phyloP scores from a whole-genome alignment of 2,329 filamentous ascomycete species.

The Juglanconis sp. region DNA sequence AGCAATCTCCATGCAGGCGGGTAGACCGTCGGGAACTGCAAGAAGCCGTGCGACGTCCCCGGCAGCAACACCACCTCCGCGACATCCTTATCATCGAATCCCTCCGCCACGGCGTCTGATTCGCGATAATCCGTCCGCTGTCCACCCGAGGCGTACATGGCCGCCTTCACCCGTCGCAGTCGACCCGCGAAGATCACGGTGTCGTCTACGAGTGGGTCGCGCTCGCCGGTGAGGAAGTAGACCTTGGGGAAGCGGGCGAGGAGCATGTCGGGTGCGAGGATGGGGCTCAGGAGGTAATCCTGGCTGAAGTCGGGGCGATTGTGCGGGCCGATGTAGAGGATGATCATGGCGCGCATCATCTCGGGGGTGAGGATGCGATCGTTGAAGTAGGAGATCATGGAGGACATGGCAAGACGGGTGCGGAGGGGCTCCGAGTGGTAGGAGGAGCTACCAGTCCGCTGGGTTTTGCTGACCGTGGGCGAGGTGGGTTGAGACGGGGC shows the following conservation, averaged over 20 bases:
- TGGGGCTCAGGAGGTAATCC: slow-evolving; percentile 86
- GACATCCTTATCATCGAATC: slow-evolving; percentile 70
- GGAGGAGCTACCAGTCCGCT: slow-evolving; percentile 32
- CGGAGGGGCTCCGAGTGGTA: slow-evolving; percentile 60
- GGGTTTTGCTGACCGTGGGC: slow-evolving; percentile 18
- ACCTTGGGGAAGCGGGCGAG: slow-evolving; percentile 88
- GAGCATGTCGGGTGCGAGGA: slow-evolving; percentile 81
- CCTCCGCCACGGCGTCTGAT: slow-evolving; percentile 41
- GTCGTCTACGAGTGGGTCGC: slow-evolving; percentile 92
- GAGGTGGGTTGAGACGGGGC: slow-evolving; percentile 17
- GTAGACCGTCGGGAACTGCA: slow-evolving; percentile 86
- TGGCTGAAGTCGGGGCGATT: slow-evolving; percentile 89
- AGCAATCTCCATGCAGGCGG: slow-evolving; percentile 89
- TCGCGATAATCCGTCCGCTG: slow-evolving; percentile 48
- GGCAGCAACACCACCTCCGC: slow-evolving; percentile 83
- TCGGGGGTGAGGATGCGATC: slow-evolving; percentile 92
- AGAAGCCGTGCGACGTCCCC: slow-evolving; percentile 87
- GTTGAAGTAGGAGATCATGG: slow-evolving; percentile 98
- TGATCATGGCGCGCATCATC: slow-evolving; percentile 99
- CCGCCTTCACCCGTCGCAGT: slow-evolving; percentile 73
- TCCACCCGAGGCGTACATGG: slow-evolving; percentile 47
- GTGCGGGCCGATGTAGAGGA: slow-evolving; percentile 91
- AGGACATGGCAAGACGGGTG: slow-evolving; percentile 88
- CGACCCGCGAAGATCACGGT: slow-evolving; percentile 94
- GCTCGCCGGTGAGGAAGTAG: slow-evolving; percentile 90